Evolutionary conservation across 305 asterid species (phyloP).

Genomic region (Fraxinus albicans): DNA sequence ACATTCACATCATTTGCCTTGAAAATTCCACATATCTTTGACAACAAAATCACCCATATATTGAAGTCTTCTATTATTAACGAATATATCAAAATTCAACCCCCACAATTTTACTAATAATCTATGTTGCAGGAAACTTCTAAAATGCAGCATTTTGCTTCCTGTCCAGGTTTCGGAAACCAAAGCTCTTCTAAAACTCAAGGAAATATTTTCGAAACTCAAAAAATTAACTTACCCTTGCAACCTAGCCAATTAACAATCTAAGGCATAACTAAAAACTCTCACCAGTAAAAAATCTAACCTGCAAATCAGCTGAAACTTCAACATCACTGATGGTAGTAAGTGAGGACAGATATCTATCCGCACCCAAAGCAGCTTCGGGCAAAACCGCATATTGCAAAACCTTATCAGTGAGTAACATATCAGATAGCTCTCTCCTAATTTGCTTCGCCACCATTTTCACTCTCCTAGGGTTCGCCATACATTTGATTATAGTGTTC

Average conservation of each 20-base stretch:
- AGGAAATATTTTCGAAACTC: not conserved
- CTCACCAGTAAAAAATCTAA: conserved; percentile 8
- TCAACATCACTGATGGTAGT: conserved; percentile 94
- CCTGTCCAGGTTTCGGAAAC: not conserved
- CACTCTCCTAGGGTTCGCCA: conserved; percentile 97
- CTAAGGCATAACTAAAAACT: not conserved
- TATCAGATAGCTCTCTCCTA: conserved; percentile 83
- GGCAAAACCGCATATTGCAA: conserved; percentile 89
- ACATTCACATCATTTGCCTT: conserved; percentile 18
- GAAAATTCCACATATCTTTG: conserved; percentile 7
- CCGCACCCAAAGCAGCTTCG: conserved; percentile 96
- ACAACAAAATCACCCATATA: not conserved
- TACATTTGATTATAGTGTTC: conserved; percentile 44
- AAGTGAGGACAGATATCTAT: conserved; percentile 82
- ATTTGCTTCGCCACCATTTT: conserved; percentile 95
- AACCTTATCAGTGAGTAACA: conserved; percentile 86
- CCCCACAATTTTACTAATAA: not conserved
- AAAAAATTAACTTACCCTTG: not conserved
- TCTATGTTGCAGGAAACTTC: not conserved
- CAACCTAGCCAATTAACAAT: not conserved
- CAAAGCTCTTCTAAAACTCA: not conserved
- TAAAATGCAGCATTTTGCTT: conserved; percentile 1
- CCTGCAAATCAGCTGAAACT: conserved; percentile 94
- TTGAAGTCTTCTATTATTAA: not conserved
- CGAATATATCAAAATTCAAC: not conserved